Conservation (phyloP, 441 rosid genomes). For the Corymbia calophylla region DNA sequence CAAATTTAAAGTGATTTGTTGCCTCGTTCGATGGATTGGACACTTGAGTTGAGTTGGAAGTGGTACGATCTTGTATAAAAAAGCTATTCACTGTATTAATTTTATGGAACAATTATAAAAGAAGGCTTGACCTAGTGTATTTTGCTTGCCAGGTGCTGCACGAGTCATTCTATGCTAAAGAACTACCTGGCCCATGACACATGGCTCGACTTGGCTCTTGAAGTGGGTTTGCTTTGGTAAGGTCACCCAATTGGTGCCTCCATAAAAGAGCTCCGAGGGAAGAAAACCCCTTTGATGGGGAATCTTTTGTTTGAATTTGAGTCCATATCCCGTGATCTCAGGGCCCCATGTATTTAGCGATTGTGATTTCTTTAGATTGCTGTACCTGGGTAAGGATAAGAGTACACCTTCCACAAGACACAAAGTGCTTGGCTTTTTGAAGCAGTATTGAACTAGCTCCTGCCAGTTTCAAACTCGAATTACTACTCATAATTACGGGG, state of each 20-base stretch:
- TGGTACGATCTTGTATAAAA: too few species aligned
- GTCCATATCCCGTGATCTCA: background rate
- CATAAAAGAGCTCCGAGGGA: background rate
- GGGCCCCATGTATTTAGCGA: background rate
- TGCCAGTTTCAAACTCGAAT: background rate
- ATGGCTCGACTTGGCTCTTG: background rate
- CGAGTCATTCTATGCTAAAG: too few species aligned
- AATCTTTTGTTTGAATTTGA: background rate
- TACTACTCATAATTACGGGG: background rate
- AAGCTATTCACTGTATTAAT: too few species aligned
- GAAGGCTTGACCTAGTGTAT: too few species aligned
- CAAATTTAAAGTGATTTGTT: too few species aligned
- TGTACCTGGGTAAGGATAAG: background rate
- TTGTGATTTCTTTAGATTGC: background rate
- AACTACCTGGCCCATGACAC: too few species aligned
- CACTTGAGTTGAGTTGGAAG: too few species aligned
- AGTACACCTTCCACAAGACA: background rate
- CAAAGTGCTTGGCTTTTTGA: background rate
- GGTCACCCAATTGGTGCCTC: background rate
- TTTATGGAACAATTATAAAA: too few species aligned
- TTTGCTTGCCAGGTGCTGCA: too few species aligned
- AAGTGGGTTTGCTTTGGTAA: background rate
- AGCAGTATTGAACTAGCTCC: fast-evolving
- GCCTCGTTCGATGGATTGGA: too few species aligned
- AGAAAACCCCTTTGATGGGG: background rate